A percentile compares a stretch with the other conserved stretches of the same genome.
Conservation (phyloP, 495 filamentous ascomycete species). For the Xylaria palmicola region DNA sequence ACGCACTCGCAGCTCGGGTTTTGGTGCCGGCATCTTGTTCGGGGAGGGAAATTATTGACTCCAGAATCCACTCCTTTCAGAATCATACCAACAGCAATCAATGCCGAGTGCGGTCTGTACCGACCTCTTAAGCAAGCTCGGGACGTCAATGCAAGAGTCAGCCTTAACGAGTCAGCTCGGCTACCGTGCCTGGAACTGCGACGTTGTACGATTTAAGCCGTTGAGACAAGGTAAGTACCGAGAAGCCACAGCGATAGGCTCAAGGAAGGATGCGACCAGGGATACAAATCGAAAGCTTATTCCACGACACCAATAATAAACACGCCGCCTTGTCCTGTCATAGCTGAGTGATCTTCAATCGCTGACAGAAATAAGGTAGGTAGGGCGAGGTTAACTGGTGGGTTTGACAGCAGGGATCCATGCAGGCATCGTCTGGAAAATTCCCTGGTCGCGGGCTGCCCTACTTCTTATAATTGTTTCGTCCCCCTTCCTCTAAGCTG, state of each 20-base stretch:
- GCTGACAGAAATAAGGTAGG: conserved; percentile 8
- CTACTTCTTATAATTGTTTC: conserved; percentile 12
- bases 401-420: conserved; percentile 8
- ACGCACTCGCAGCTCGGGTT: conserved; percentile 19
- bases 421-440: conserved; percentile 6
- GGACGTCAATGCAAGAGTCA: conserved; percentile 15
- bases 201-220: conserved; percentile 5
- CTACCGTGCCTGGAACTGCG: conserved; percentile 1
- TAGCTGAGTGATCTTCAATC: conserved; percentile 17
- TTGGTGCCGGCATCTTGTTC: conserved; percentile 17
- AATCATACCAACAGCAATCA: conserved; percentile 1
- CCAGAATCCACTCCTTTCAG: conserved; percentile 11
- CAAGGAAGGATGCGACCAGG: not conserved
- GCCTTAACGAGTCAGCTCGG: conserved; percentile 11
- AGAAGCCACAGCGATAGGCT: not conserved
- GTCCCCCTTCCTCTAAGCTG: conserved; percentile 3
- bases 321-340: conserved; percentile 9
- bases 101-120: conserved; percentile 8
- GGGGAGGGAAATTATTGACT: not conserved
- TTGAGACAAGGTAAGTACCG: not conserved
- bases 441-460: conserved; percentile 2
- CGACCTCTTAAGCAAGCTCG: conserved; percentile 14
- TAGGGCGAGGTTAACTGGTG: conserved; percentile 10
- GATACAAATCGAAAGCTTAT: conserved; percentile 8
- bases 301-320: conserved; percentile 11